A percentile compares a stretch with the other conserved stretches of the same genome.
Conservation (phyloP, 371 early-diverging fungal species). For the Lichtheimia ornata region DNA sequence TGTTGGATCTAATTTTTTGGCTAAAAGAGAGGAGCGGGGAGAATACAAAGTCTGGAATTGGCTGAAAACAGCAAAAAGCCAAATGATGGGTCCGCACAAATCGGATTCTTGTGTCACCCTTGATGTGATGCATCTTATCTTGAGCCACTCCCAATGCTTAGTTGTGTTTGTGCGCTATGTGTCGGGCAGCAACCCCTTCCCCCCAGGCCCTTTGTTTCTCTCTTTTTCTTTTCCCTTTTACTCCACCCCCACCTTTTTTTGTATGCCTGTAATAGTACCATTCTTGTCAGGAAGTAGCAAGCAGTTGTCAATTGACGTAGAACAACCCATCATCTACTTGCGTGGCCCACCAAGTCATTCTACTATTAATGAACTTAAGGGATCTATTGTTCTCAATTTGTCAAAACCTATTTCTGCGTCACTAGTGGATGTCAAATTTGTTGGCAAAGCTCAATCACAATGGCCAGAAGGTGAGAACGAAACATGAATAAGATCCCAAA, state of each 20-base stretch:
- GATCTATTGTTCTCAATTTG: conserved; percentile 42
- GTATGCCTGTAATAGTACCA: conserved; percentile 25
- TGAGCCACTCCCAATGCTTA: too few relatives aligned
- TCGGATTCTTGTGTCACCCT: too few relatives aligned
- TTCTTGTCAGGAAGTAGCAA: conserved; percentile 41
- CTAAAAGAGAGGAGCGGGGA: too few relatives aligned
- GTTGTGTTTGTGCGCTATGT: too few relatives aligned
- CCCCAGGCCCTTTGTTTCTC: neutral
- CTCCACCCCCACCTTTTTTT: neutral
- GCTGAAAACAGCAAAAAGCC: too few relatives aligned
- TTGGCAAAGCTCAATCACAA: conserved; percentile 38
- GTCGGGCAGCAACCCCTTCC: too few relatives aligned
- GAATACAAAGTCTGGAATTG: too few relatives aligned
- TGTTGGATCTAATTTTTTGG: too few relatives aligned
- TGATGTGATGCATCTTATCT: too few relatives aligned
- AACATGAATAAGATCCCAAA: neutral
- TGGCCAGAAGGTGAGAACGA: conserved; percentile 51
- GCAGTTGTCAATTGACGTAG: conserved; percentile 46
- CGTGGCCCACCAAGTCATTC: conserved; percentile 31
- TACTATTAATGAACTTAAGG: conserved; percentile 36
- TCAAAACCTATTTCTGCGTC: conserved; percentile 35
- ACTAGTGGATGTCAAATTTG: conserved; percentile 32
- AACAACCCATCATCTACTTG: conserved; percentile 45
- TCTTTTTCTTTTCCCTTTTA: neutral
- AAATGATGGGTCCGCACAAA: too few relatives aligned